Evolutionary conservation across 345 rosid species (phyloP).

Genomic region (Populus alba): DNA sequence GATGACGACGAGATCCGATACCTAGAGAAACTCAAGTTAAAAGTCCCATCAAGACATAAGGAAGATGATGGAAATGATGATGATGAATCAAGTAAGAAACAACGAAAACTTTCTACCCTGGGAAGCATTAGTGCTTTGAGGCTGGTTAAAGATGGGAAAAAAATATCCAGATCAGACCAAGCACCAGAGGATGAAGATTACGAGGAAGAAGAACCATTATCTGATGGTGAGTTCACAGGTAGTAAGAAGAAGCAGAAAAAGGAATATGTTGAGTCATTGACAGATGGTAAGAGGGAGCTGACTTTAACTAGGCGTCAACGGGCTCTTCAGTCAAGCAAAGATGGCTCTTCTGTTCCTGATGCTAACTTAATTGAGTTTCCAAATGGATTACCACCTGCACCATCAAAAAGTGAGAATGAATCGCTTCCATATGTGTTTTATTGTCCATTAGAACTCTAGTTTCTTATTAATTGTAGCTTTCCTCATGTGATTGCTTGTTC

Average conservation of each 20-base stretch:
- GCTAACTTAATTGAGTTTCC: conserved; percentile 69
- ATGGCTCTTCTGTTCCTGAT: conserved; percentile 42
- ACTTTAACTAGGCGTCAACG: conserved; percentile 83
- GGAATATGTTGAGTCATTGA: conserved; percentile 52
- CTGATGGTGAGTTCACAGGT: conserved; percentile 52
- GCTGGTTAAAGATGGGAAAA: conserved; percentile 52
- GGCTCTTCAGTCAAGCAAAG: conserved; percentile 82
- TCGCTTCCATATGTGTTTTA: not conserved
- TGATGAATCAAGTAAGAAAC: conserved; percentile 58
- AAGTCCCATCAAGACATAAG: conserved; percentile 34
- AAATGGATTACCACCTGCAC: conserved; percentile 91
- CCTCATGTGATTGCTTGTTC: conserved; percentile 8
- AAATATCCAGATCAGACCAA: conserved; percentile 44
- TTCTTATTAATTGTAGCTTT: conserved; percentile 5
- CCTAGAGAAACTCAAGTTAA: conserved; percentile 73
- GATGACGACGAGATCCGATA: conserved; percentile 86
- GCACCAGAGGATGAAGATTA: conserved; percentile 48
- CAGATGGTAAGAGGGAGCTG: conserved; percentile 63
- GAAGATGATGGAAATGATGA: conserved; percentile 60
- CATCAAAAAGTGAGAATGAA: conserved; percentile 70
- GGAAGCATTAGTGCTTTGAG: conserved; percentile 39
- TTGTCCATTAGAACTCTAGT: conserved; percentile 7
- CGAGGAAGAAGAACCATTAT: conserved; percentile 51
- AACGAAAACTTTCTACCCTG: conserved; percentile 54
- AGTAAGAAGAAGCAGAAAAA: conserved; percentile 52